Evolutionary conservation across 768 basidiomycete species (phyloP).

Genomic region (Pluteus cervinus): DNA sequence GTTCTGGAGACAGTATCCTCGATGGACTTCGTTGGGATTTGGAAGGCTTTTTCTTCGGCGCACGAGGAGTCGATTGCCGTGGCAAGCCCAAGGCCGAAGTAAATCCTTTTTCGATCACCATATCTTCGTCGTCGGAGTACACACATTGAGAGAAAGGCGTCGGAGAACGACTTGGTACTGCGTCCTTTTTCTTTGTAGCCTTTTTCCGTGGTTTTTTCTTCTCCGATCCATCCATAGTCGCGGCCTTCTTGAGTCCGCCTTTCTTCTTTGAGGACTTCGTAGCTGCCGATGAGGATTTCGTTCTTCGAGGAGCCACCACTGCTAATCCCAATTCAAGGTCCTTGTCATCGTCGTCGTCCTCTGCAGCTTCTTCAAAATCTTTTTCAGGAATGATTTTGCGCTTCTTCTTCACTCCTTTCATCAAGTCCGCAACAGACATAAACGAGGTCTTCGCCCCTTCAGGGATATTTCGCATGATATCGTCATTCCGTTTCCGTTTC

Average conservation of each 20-base stretch:
- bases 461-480: conserved; percentile 67
- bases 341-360: conserved; percentile 64
- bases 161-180: conserved; percentile 19
- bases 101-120: conserved; percentile 45
- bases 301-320: conserved; percentile 38
- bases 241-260: conserved; percentile 35
- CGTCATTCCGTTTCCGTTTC: conserved; percentile 70
- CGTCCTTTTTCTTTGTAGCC: conserved; percentile 7
- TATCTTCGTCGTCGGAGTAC: conserved; percentile 48
- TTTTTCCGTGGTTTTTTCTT: conserved; percentile 4
- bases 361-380: conserved; percentile 46
- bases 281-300: conserved; percentile 36
- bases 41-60: conserved; percentile 9
- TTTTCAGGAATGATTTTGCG: conserved; percentile 37
- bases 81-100: conserved; percentile 11
- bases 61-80: conserved; percentile 4
- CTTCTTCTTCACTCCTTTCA: conserved; percentile 44
- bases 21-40: no score
- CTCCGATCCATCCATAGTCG: conserved; percentile 24
- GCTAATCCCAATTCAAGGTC: conserved; percentile 56
- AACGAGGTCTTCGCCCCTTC: conserved; percentile 67
- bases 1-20: no score
- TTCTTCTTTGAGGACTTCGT: conserved; percentile 15
- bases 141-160: conserved; percentile 41
- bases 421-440: conserved; percentile 57